Evolutionary conservation across 2,329 filamentous ascomycete species (phyloP), one percentile per base, ranked within the genome.

Genomic region (Ascochyta rabiei): DNA sequence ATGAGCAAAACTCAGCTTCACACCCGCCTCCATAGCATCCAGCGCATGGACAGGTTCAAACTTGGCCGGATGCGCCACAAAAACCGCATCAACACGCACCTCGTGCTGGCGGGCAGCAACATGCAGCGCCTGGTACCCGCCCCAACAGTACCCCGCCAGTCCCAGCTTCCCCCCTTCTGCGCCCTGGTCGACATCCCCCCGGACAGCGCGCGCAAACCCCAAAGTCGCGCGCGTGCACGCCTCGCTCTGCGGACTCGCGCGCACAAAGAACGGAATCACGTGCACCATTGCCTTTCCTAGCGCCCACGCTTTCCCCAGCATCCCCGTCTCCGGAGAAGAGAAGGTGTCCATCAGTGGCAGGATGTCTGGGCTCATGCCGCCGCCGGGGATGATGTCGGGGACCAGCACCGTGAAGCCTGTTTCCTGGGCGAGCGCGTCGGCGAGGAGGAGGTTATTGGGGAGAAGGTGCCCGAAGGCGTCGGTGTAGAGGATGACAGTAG

Each of bases 331-430:
- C 13, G 62, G 39, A 0, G 35, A 56, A 6, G 49, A 38, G 7
- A 39, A 35, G 3, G 33, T 50, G 35, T 64, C 61, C 55, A 64
- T 60, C 9, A 58, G 19, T 3, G 35, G 44, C 2, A 66, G 38
- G 8, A 59, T 38, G 30, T 35, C 10, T 4, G 47, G 30, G 6
- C 35, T 21, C 57, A 64, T 53, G 44, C 48, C 45, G 9, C 54
- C 60, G 44, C 67, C 67, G 15, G 63, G 63, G 26, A 69, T 64
- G 53, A 68, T 56, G 40, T 68, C 63, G 2, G 67, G 67, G 16
- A 68, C 55, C 0, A 66, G 55, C 35, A 69, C 65, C 7, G 58
- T 57, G 39, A 52, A 37, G 24, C 53, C 55, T 1, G 58, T 63
- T 10, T 34, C 44, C 5, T 44, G 18, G n/a, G 62, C 60, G 35